These are phyloP conservation scores for Zygotorulaspora chibaensis DNA, from an alignment of 805 yeast genomes.

Conservation along the genomic window DNA sequence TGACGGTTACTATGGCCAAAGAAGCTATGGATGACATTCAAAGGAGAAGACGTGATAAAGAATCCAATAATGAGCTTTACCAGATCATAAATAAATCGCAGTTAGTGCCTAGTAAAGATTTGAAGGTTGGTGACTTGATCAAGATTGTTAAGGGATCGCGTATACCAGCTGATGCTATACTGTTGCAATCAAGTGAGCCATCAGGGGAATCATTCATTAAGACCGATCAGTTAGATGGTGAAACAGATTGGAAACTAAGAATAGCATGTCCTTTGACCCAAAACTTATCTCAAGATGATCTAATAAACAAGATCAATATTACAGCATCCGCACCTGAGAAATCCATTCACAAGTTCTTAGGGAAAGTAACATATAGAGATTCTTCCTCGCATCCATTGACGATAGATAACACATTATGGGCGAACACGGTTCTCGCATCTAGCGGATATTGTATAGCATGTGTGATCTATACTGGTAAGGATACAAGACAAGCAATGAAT, in stretches of 20 bases:
- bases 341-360: slow-evolving; percentile 75
- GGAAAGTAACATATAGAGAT: slow-evolving; percentile 60
- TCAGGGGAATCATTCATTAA: slow-evolving; percentile 89
- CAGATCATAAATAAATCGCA: slow-evolving; percentile 54
- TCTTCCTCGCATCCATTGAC: slow-evolving; percentile 58
- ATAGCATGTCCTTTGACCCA: slow-evolving; percentile 76
- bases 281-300: slow-evolving; percentile 44
- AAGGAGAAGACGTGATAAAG: slow-evolving; percentile 84
- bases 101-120: slow-evolving; percentile 51
- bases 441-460: slow-evolving; percentile 82
- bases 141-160: slow-evolving; percentile 74
- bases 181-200: slow-evolving; percentile 75
- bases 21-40: slow-evolving; percentile 94
- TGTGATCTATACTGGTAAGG: slow-evolving; percentile 83
- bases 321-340: slow-evolving; percentile 78
- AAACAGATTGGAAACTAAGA: slow-evolving; percentile 96
- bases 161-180: slow-evolving; percentile 88
- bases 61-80: slow-evolving; percentile 79
- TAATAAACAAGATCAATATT: slow-evolving; percentile 50
- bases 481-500: slow-evolving; percentile 93
- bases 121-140: slow-evolving; percentile 84
- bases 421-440: slow-evolving; percentile 93
- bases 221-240: slow-evolving; percentile 98
- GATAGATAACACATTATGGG: slow-evolving; percentile 95
- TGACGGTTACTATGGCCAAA: slow-evolving; percentile 88